Evolutionary conservation across 2,329 filamentous ascomycete species (phyloP).

Genomic region (Fusarium papillatum): DNA sequence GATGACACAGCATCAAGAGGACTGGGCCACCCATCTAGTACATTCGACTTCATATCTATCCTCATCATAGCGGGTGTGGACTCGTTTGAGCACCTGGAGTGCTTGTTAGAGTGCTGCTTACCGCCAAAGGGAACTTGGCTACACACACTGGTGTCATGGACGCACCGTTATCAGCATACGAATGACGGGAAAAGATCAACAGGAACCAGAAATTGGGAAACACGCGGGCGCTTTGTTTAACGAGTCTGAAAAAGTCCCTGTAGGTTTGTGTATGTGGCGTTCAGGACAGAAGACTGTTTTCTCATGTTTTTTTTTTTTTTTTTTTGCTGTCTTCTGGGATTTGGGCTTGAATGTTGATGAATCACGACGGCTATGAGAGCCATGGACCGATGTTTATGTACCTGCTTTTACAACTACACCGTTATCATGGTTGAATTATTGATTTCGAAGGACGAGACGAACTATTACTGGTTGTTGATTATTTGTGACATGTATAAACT

Average conservation of each 20-base stretch:
- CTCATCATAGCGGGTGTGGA: background rate
- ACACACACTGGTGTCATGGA: background rate
- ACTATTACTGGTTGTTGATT: slow-evolving; percentile 1
- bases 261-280: slow-evolving; percentile 26
- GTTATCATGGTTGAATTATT: background rate
- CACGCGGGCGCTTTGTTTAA: slow-evolving; percentile 23
- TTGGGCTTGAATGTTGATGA: slow-evolving; percentile 15
- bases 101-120: background rate
- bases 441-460: background rate
- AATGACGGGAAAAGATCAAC: background rate
- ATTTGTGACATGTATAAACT: slow-evolving; percentile 6
- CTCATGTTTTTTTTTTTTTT: background rate
- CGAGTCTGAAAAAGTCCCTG: slow-evolving; percentile 1
- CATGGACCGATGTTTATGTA: slow-evolving; percentile 2
- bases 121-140: background rate
- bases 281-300: slow-evolving; percentile 5
- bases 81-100: background rate
- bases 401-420: slow-evolving; percentile 3
- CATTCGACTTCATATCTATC: background rate
- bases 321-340: background rate
- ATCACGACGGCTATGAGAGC: slow-evolving; percentile 17
- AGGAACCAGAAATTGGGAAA: slow-evolving; percentile 8
- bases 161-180: background rate
- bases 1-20: slow-evolving; percentile 1
- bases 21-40: background rate